Percentiles rank a stretch among this genome's conserved stretches.
Evolutionary conservation across 1,284 basidiomycete species (phyloP).

Genomic region (Volvariella surrecta): DNA sequence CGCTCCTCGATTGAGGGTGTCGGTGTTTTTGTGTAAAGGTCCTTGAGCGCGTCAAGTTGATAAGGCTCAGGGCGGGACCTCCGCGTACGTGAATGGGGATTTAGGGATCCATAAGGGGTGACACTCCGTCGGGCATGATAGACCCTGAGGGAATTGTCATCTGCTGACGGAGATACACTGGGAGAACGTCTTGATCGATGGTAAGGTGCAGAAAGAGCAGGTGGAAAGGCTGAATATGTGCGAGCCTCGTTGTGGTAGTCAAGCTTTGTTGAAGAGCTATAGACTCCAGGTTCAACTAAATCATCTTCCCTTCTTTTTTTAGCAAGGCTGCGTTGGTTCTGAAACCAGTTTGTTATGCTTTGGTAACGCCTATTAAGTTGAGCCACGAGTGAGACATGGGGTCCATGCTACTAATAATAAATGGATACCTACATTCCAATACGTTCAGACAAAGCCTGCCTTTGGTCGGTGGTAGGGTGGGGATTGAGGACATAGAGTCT

Average conservation of each 20-base stretch:
- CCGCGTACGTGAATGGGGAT: conserved; percentile 36
- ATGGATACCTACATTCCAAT: conserved; percentile 60
- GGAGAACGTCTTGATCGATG: conserved; percentile 21
- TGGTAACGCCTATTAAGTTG: conserved; percentile 52
- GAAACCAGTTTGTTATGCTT: conserved; percentile 77
- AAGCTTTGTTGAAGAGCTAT: conserved; percentile 13
- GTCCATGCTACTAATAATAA: conserved; percentile 16
- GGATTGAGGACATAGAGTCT: conserved; percentile 51
- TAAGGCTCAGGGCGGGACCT: conserved; percentile 70
- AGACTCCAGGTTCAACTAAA: conserved; percentile 19
- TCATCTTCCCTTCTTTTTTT: conserved; percentile 57
- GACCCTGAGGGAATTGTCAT: conserved; percentile 22
- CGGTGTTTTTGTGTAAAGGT: conserved; percentile 54
- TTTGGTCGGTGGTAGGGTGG: conserved; percentile 59
- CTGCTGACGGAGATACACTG: conserved; percentile 27
- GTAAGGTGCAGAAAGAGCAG: conserved; percentile 26
- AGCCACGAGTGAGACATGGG: conserved; percentile 15
- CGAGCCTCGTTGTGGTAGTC: conserved; percentile 27
- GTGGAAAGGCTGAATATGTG: conserved; percentile 39
- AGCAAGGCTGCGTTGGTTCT: conserved; percentile 69
- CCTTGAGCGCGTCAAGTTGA: conserved; percentile 66
- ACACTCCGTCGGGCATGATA: conserved; percentile 27
- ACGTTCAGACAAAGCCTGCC: conserved; percentile 50
- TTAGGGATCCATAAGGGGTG: conserved; percentile 36
- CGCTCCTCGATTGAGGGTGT: conserved; percentile 76